Evolutionary conservation across 1,284 basidiomycete species (phyloP), one percentile per base, ranked within the genome.

Genomic region (Ustilago nuda): DNA sequence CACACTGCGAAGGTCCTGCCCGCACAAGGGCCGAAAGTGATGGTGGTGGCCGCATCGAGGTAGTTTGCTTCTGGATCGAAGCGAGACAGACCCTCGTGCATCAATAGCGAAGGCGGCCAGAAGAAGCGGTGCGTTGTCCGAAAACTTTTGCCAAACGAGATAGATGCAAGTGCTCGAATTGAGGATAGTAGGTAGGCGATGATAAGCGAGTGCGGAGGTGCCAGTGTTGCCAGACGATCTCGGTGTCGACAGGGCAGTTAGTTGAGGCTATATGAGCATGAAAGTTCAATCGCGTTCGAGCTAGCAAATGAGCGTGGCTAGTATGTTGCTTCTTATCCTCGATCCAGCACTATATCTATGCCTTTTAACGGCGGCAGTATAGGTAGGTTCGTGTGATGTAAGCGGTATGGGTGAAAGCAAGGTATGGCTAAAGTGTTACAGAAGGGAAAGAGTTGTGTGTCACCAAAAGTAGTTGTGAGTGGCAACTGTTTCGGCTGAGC

Each of bases 11-110:
- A 30, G 52, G 13, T 13, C 36, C 56, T 23, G 70, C 48, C 56
- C 61, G 51, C 43, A 33, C 48, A 23, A 63, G 64, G 54, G 61
- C 58, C 27, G 55, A 23, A 36, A 27, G 23, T 50, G 48, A 27
- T 66, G 69, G 64, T 68, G 65, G 65, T 58, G 61, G 71, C 65
- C 71, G 45, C 71, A 72, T 72, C 45, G 56, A 57, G 54, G 61
- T 19, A 50, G 46, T 51, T 64, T 66, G 39, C 50, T 60, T 51
- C 37, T 4, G 58, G 39, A 32, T 60, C 53, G 54, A 61, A 63
- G 70, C 56, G 30, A 60, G 60, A 53, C 63, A 15, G n/a, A 35
- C 53, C 64, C 61, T 63, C 61, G 36, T 33, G 52, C 64, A 52
- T 56, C 37, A 60, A 33, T 52, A 60, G 53, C 64, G 17, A 41